phyloP scores from a whole-genome alignment of 495 filamentous ascomycete genomes.

The Alectoria sarmentosa region DNA sequence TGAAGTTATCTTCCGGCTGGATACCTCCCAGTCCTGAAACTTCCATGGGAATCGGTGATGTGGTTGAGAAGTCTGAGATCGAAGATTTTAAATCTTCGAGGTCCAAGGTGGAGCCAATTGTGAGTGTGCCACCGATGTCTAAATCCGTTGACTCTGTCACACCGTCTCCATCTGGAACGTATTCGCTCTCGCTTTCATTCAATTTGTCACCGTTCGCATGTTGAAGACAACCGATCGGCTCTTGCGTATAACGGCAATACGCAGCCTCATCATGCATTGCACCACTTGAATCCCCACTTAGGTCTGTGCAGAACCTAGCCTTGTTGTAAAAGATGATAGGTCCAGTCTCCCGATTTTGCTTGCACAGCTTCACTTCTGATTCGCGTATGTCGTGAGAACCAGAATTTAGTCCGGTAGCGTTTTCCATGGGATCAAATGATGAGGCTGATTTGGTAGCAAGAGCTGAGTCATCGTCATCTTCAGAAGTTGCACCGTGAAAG shows the following conservation, averaged over 20 bases:
- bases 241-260: conserved; percentile 18
- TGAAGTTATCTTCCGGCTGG: conserved; percentile 60
- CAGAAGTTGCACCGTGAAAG: conserved; percentile 36
- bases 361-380: conserved; percentile 26
- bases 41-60: conserved; percentile 35
- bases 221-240: conserved; percentile 19
- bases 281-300: conserved; percentile 49
- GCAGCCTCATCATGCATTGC: conserved; percentile 4
- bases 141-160: conserved; percentile 9
- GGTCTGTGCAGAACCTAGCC: conserved; percentile 67
- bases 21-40: conserved; percentile 60
- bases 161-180: not conserved
- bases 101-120: conserved; percentile 11
- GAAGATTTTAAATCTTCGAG: conserved; percentile 22
- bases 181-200: conserved; percentile 2
- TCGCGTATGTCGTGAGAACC: conserved; percentile 20
- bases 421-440: conserved; percentile 14
- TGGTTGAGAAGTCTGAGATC: conserved; percentile 15
- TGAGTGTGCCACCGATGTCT: not conserved
- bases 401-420: conserved; percentile 29
- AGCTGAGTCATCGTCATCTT: conserved; percentile 35
- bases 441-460: conserved; percentile 18
- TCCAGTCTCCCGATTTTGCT: conserved; percentile 50
- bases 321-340: conserved; percentile 77
- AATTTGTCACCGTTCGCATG: not conserved